Evolutionary conservation across 2,329 filamentous ascomycete species (phyloP), one percentile per base, ranked within the genome.

Genomic region (Sporothrix mexicana): DNA sequence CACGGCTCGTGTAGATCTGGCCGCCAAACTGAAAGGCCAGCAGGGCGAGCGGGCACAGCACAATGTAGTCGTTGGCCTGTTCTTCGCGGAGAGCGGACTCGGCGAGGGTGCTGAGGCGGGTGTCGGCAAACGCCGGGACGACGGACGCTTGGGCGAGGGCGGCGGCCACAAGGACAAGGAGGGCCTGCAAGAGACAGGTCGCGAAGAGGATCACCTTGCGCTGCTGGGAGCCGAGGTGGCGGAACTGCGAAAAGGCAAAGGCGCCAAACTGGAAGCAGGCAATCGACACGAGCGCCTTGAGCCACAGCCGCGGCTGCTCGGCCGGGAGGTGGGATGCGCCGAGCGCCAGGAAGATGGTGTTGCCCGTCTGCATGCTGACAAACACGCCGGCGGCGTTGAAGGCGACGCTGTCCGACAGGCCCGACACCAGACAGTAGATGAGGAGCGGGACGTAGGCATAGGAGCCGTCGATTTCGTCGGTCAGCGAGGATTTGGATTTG

Each of bases 321-420:
- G 88, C 87, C 9, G 88, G 85, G n/a, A 94, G 83, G n/a, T 73
- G 59, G 0, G 76, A 72, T 1, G 76, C 76, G 2, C 93, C 93
- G 2, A 95, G 86, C 9, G 92, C 93, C 15, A 94, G 84, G 79
- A 94, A 95, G 66, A 95, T 88, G 5, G 93, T 94, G 80, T 95
- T 95, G 73, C 91, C 92, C 45, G 92, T 95, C 79, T 95, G 93
- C 92, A 95, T 95, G 77, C 90, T 93, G 55, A 94, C 92, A 77
- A 95, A 95, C 2, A 91, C 91, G 13, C 92, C 91, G 90, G 92
- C 95, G 57, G 92, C 91, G 73, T 90, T 91, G 64, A 93, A 91
- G 2, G 92, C 90, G 2, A 91, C 90, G 81, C 91, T 93, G 81
- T 95, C 93, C 8, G 94, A 86, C 12, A 95, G 83, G 3, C 93